Evolutionary conservation across 495 filamentous ascomycete species (phyloP), one percentile per base, ranked within the genome.

Genomic region (Penicillium daleae): DNA sequence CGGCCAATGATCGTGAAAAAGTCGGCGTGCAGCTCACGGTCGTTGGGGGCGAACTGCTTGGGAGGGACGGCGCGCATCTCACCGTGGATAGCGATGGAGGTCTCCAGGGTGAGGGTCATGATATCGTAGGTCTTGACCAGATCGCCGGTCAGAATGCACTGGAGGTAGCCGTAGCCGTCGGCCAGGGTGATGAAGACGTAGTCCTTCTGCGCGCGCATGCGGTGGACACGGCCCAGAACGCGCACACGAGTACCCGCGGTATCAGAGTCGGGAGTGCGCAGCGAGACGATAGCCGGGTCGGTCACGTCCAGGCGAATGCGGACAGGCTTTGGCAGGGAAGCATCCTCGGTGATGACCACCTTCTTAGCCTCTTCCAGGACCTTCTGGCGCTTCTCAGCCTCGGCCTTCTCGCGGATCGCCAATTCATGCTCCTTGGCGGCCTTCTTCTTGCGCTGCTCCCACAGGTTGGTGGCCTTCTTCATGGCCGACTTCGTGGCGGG

Each of bases 71-170:
- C 87, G 69, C 85, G 86, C 87, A 99, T 90, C 81, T 97, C 91
- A 65, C 95, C 95, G 66, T 87, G 89, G 27, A 99, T 82, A 59
- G 89, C 87, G 62, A 99, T 87, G 33, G 92, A 92, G 22, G 93
- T 96, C 75, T 94, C 96, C 57, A 89, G 86, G 31, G 93, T 93
- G 58, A 99, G 86, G 21, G 89, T 91, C 67, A 97, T 76, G 54
- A 92, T 91, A 76, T 98, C 93, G 81, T 96, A 96, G 29, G 92
- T 95, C 81, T 92, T 95, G 66, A 91, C 89, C 66, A 99, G 80
- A 49, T 90, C 84, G 31, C 92, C 92, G 1, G 90, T 85, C 65
- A 99, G 74, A 64, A 99, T 83, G 65, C 92, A 96, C 82, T 97
- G 94, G 62, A 99, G 79, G 66, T 89, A 87, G 24, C 94, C 94